Conservation (phyloP, 192 early-diverging fungal genomes). For the Coemansia sp. region DNA sequence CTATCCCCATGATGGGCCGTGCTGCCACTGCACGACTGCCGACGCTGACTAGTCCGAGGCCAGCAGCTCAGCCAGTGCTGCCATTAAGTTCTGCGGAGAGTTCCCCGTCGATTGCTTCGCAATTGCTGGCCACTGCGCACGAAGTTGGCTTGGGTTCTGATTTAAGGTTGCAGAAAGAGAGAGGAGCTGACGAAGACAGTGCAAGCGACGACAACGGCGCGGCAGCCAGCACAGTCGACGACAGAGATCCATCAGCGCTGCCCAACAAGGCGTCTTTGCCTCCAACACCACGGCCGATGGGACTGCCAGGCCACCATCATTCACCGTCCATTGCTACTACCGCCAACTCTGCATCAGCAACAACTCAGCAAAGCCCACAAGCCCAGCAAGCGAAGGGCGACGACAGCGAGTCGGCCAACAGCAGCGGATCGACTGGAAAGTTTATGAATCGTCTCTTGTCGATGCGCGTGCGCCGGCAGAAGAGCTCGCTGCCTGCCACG, state of each 20-base stretch:
- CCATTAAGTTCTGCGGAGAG: background rate
- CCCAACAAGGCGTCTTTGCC: background rate
- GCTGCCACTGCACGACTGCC: constrained; percentile 10
- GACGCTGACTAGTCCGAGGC: constrained; percentile 3
- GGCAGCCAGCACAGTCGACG: background rate
- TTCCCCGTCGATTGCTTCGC: constrained; percentile 8
- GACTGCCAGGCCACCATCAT: constrained; percentile 25
- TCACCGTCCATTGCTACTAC: constrained; percentile 33
- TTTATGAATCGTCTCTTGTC: constrained; percentile 42
- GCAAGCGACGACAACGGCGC: background rate
- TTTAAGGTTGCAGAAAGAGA: background rate
- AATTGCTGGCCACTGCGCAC: constrained; percentile 1
- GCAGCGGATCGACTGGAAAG: constrained; percentile 39
- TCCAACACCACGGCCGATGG: background rate
- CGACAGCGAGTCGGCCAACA: constrained; percentile 29
- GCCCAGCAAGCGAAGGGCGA: constrained; percentile 15
- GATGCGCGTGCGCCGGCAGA: constrained; percentile 50
- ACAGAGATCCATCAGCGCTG: background rate
- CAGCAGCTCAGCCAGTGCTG: background rate
- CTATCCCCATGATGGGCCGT: constrained; percentile 1
- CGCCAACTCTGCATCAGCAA: constrained; percentile 9
- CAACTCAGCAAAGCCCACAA: constrained; percentile 9
- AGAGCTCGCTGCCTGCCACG: constrained; percentile 15
- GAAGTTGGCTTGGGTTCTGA: background rate
- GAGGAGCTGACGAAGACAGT: background rate